Evolutionary conservation across 1,284 basidiomycete species (phyloP), one percentile per base, ranked within the genome.

Genomic region (Malassezia dermatis): DNA sequence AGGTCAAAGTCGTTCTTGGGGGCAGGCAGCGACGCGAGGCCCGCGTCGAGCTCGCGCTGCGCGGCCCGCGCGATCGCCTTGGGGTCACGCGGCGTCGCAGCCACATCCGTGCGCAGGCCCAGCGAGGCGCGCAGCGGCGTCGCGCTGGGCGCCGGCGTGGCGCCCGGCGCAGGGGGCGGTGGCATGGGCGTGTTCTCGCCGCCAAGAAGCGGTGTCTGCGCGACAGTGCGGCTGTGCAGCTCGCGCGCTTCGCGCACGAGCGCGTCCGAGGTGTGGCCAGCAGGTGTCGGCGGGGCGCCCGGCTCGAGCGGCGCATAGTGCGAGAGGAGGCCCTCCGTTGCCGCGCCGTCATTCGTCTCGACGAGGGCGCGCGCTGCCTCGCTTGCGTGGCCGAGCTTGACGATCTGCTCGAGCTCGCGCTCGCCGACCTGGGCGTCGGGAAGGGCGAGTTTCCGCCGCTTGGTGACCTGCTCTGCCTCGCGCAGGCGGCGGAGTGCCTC

Each of bases 1-100:
- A 99, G 78, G 76, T 98, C 91, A 68, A 96, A 98, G 76, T 98
- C 93, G 75, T 98, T 98, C 78, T 95, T 89, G 0, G 94, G 91
- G 62, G 84, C 84, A 0, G 94, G 94, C 15, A 99, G 79, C 59
- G 78, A 84, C 72, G 81, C 81, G 75, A 99, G 94, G 1, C 86
- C 87, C 17, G 84, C 81, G 65, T 85, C 81, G 48, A 96, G 80
- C 2, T 85, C 82, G 13, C 59, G 59, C 45, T 64, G 62, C 10
- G 65, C 64, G 17, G 58, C 30, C 1, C 53, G 48, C 7, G 56
- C 51, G 2, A 62, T 59, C 13, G 55, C 59, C 44, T 59, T 64
- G 24, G 59, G 51, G 31, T 62, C 53, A 6, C 63, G 51, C 26
- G 71, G 66, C 21, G 71, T 71, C 27, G 58, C 59, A 17, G 48